A percentile compares a stretch with the other conserved stretches of the same genome.
These are phyloP conservation scores for Neurospora africana DNA, from an alignment of 495 filamentous ascomycete species.

Conservation along the genomic window DNA sequence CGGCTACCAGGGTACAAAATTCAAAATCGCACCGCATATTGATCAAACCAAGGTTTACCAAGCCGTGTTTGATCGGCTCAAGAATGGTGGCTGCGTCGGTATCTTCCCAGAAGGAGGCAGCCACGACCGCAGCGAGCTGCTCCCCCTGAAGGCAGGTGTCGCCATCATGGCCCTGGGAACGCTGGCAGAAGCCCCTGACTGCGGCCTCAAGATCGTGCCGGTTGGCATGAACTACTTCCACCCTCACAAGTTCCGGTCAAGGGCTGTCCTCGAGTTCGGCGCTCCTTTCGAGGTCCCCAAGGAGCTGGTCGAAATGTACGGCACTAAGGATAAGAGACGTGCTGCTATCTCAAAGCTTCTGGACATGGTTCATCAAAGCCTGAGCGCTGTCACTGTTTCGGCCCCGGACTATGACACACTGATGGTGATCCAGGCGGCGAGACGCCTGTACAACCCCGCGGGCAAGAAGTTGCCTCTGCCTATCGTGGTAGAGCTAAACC, in stretches of 20 bases:
- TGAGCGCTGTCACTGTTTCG: slow-evolving; percentile 85
- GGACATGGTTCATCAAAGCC: slow-evolving; percentile 72
- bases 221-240: slow-evolving; percentile 99
- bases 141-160: slow-evolving; percentile 95
- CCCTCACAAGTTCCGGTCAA: slow-evolving; percentile 94
- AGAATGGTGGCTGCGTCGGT: slow-evolving; percentile 77
- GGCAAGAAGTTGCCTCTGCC: slow-evolving; percentile 91
- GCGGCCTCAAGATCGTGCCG: slow-evolving; percentile 96
- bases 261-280: slow-evolving; percentile 95
- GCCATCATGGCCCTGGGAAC: slow-evolving; percentile 97
- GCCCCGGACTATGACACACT: slow-evolving; percentile 94
- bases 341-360: slow-evolving; percentile 74
- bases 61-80: slow-evolving; percentile 76
- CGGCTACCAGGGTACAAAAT: slow-evolving; percentile 67
- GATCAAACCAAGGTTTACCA: slow-evolving; percentile 91
- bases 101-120: slow-evolving; percentile 98
- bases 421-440: slow-evolving; percentile 94
- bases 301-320: slow-evolving; percentile 79
- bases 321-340: slow-evolving; percentile 58
- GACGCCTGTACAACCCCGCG: slow-evolving; percentile 85
- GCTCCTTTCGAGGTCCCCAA: slow-evolving; percentile 70
- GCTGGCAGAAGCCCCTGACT: slow-evolving; percentile 76
- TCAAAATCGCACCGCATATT: slow-evolving; percentile 84
- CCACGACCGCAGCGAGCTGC: slow-evolving; percentile 85
- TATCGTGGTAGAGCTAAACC: slow-evolving; percentile 91